Percentiles rank a stretch among this genome's conserved stretches.
Evolutionary conservation across 345 rosid genomes (phyloP).

Genomic region (Passiflora organensis): DNA sequence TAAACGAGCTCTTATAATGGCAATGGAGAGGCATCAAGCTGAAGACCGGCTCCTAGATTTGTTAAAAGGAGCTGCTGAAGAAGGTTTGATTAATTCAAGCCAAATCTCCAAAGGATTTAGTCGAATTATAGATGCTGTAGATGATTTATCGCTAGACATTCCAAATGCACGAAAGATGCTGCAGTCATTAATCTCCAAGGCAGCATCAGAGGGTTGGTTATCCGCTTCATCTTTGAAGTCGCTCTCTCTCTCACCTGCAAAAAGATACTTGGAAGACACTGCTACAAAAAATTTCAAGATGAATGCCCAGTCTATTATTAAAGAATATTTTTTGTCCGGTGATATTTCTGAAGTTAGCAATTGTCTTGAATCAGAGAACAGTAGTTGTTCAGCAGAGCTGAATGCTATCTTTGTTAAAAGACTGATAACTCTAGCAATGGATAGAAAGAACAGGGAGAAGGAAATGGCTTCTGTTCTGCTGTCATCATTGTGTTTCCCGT

Average conservation of each 20-base stretch:
- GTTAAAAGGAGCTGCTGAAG: conserved; percentile 59
- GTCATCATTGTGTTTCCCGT: conserved; percentile 61
- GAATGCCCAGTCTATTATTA: conserved; percentile 62
- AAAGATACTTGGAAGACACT: conserved; percentile 33
- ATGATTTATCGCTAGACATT: conserved; percentile 76
- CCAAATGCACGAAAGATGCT: conserved; percentile 53
- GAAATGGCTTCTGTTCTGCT: conserved; percentile 85
- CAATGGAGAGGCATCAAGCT: conserved; percentile 62
- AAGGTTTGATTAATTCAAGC: conserved; percentile 69
- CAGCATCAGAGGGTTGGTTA: conserved; percentile 84
- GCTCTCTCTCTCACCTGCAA: conserved; percentile 33
- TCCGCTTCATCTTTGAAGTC: conserved; percentile 70
- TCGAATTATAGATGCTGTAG: conserved; percentile 62
- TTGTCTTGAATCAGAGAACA: conserved; percentile 56
- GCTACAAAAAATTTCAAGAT: conserved; percentile 42
- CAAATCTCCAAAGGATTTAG: conserved; percentile 72
- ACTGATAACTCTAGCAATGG: conserved; percentile 77
- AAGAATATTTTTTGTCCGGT: conserved; percentile 67
- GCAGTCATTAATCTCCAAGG: conserved; percentile 66
- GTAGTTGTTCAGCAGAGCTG: conserved; percentile 37
- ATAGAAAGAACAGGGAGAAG: conserved; percentile 77
- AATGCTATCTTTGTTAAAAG: conserved; percentile 68
- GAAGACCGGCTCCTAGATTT: conserved; percentile 51
- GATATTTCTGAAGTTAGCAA: conserved; percentile 57
- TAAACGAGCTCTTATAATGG: conserved; percentile 63